Base-by-base conservation (phyloP, 805 yeast genomes). In the Ogataea paraovalis region DNA sequence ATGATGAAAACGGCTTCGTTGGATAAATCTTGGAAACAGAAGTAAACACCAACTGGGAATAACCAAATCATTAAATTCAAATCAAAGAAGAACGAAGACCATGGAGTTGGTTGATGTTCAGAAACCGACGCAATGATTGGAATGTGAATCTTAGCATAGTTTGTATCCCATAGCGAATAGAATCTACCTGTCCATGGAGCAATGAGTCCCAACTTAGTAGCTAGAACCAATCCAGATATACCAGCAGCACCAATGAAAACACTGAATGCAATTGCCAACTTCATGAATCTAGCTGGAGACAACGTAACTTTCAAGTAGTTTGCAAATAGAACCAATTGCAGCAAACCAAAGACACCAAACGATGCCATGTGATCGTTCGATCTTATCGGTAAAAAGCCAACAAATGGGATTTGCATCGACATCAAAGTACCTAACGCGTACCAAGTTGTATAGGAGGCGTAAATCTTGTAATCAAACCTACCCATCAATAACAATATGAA, bases 111-210 rank as follows among this genome's bases (percentile, higher is more conserved):
- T 75, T 94, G 99, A 74, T 94, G 99, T 73, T 94, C 99, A 13
- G 97, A 88, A 34, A 94, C 99, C 3, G 97, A 91, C 1, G 99
- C 99, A 69, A 94, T 94, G 64, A 94, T 94, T 40, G 99, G 99
- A 60, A 94, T 94, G 66, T 94, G 99, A 56, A 94, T 87, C 73
- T 91, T 92, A 53, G 99, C 99, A 63, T 95, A 94, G 67, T 79
- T 85, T 4, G 99, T 94, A 67, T 94, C 99, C 99, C 99, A 94
- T 57, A 95, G 72, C 2, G 98, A 91, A 71, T 94, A 94, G 74
- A 94, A 95, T 70, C 99, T 85, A 57, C 99, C 99, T 10, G 97
- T 90, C 99, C 99, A 94, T 46, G 99, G 99, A 33, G 98, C 97
- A 68, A 95, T 94, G 67, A 85, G 82, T 3, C 97, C 99, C 45